Evolutionary conservation across 2,329 filamentous ascomycete species (phyloP).

Genomic region (Nannizzia gypsea): DNA sequence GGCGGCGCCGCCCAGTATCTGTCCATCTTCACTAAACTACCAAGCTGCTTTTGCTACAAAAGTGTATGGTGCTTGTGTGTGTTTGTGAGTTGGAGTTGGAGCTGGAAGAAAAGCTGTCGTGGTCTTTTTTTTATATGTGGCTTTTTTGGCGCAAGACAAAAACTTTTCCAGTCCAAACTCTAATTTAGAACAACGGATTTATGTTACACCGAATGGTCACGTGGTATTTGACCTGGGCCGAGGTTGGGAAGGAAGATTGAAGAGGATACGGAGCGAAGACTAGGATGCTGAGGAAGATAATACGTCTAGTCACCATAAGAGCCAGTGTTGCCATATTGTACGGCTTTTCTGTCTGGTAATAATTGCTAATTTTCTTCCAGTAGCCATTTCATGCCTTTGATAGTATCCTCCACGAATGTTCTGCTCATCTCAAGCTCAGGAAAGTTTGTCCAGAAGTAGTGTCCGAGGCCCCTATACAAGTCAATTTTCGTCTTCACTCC

Average conservation of each 20-base stretch:
- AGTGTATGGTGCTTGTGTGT: not conserved
- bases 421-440: not conserved
- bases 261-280: too few species aligned
- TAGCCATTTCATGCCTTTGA: conserved; percentile 1
- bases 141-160: not conserved
- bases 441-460: conserved; percentile 1
- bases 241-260: too few species aligned
- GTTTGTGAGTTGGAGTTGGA: not conserved
- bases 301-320: not conserved
- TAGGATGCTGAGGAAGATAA: not conserved
- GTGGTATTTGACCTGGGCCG: too few species aligned
- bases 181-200: not conserved
- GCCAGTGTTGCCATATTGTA: not conserved
- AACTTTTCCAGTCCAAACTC: not conserved
- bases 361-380: not conserved
- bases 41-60: conserved; percentile 2
- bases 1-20: conserved; percentile 55
- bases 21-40: conserved; percentile 36
- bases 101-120: not conserved
- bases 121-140: conserved; percentile 5
- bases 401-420: not conserved
- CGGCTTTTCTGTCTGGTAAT: not conserved
- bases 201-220: not conserved
- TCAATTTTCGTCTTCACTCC: not conserved
- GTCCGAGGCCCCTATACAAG: not conserved